Base-by-base conservation (phyloP, 768 basidiomycete genomes). In the Psilocybe subaeruginosa region DNA sequence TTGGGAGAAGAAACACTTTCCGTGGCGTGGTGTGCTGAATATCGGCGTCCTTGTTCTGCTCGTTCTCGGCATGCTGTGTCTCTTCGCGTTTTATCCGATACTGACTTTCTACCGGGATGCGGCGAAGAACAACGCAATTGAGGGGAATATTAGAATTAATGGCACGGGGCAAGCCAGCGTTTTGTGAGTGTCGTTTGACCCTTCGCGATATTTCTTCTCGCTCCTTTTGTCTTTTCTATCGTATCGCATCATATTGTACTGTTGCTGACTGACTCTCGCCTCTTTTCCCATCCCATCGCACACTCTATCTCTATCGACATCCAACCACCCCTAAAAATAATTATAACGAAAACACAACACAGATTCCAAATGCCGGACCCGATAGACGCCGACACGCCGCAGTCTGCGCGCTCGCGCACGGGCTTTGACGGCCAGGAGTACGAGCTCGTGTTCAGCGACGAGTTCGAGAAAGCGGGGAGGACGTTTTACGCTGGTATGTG, bases 51-150 rank as follows among this genome's bases (percentile, higher is more conserved):
- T 98, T 27, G 0, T 89, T 37, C 0, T 88, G 17, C 80, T 97
- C 65, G 76, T 92, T 14, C 23, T 74, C 29, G 84, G 78, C 4
- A 74, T 97, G 60, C 73, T 97, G 56, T 74, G 74, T 39, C 83
- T 97, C 7, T 97, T 97, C 73, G 85, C 92, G 54, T 85, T 88
- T 45, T 96, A 92, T 70, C 95, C 96, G 3, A 84, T 97, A 33
- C 54, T 80, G 49, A 72, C 72, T 0, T 89, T 83, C 60, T 83
- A 82, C 69, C 67, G 72, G 3, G 69, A 80, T 55, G 69, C 73
- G 27, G 66, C 70, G 0, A 70, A 73, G 45, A 80, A 79, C 57
- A 51, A 68, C 39, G 77, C 79, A 4, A 85, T 89, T 56, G 83
- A 85, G 55, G 83, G 88, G 8, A 92, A 90, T 66, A 81, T 86